These are phyloP conservation scores for Cercophora samala DNA, from an alignment of 495 filamentous ascomycete species.

Conservation along the genomic window DNA sequence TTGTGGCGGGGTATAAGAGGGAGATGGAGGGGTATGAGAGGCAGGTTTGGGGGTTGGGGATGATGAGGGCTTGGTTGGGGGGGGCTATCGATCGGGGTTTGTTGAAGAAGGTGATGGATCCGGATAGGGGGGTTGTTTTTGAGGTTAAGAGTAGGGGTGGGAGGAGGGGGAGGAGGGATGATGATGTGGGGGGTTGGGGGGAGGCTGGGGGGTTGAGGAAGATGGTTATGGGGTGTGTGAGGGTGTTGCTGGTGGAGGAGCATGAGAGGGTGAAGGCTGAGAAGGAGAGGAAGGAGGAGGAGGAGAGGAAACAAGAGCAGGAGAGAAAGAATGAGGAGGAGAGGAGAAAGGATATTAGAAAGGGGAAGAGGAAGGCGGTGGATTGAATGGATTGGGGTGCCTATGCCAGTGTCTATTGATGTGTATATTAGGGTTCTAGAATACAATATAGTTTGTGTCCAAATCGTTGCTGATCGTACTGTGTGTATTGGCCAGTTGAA, in stretches of 20 bases:
- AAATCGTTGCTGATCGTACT: too few relatives aligned
- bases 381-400: too few relatives aligned
- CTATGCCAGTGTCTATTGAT: too few relatives aligned
- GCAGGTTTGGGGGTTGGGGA: background rate
- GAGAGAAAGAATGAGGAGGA: background rate
- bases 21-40: background rate
- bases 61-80: slow-evolving; percentile 1
- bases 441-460: too few relatives aligned
- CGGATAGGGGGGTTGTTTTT: background rate
- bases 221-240: background rate
- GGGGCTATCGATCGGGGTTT: background rate
- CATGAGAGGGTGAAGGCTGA: too few relatives aligned
- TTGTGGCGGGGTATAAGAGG: background rate
- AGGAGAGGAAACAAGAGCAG: background rate
- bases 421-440: too few relatives aligned
- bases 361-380: too few relatives aligned
- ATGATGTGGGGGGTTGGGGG: background rate
- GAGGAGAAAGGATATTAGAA: too few relatives aligned
- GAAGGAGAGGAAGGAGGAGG: background rate
- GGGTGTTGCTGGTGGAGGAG: background rate
- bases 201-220: background rate
- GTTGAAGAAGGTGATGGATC: background rate
- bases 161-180: background rate
- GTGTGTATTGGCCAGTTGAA: too few relatives aligned
- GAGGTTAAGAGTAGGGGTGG: background rate